phyloP scores from a whole-genome alignment of 306 rosid species.

The Bauhinia variegata region DNA sequence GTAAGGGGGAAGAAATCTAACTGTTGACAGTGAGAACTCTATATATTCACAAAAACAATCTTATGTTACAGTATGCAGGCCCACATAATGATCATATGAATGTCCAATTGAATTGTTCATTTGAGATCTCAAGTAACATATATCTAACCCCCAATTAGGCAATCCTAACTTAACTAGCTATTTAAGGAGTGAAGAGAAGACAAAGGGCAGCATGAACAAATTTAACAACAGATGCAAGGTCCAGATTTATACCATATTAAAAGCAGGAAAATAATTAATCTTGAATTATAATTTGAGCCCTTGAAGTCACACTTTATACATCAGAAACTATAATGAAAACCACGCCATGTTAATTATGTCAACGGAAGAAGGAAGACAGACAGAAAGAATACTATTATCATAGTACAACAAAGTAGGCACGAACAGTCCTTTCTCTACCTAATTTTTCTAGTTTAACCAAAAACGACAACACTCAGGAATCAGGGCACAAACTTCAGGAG shows the following conservation, averaged over 20 bases:
- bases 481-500: no score
- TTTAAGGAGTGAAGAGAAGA: slow-evolving; percentile 10
- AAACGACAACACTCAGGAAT: not conserved
- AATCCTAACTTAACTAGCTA: slow-evolving; percentile 5
- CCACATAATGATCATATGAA: not conserved
- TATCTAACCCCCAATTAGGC: not conserved
- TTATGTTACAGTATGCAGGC: not conserved
- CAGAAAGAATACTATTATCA: no score
- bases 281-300: not conserved
- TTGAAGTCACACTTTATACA: slow-evolving; percentile 2
- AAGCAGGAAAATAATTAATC: not conserved
- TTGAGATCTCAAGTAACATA: slow-evolving; percentile 1
- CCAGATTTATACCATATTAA: not conserved
- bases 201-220: not conserved
- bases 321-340: slow-evolving; percentile 21
- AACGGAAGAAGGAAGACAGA: no score
- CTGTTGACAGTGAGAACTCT: slow-evolving; percentile 16
- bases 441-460: no score
- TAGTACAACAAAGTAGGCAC: no score
- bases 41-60: slow-evolving; percentile 19
- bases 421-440: no score
- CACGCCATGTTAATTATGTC: not conserved
- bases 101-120: not conserved
- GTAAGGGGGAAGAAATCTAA: not conserved
- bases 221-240: slow-evolving; percentile 15